These are phyloP conservation scores for Coemansia furcata DNA, from an alignment of 192 early-diverging fungal genomes.

Conservation along the genomic window DNA sequence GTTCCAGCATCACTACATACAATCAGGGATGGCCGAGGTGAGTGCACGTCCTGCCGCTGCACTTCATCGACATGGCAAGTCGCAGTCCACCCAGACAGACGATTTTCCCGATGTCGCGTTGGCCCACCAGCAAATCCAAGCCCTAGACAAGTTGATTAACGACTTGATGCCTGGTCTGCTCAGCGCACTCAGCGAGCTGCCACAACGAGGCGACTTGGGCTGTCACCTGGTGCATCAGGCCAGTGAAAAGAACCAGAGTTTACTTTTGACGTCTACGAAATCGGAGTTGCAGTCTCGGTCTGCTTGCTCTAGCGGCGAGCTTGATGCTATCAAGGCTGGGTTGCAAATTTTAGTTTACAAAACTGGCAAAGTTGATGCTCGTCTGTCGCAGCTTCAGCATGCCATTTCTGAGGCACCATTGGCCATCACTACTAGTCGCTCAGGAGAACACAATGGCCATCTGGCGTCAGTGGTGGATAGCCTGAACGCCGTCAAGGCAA, in stretches of 20 bases:
- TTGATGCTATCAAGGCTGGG: background rate
- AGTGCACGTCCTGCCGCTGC: background rate
- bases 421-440: background rate
- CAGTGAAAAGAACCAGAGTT: background rate
- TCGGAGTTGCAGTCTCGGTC: background rate
- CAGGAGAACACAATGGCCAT: background rate
- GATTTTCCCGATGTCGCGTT: background rate
- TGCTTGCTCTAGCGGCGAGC: background rate
- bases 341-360: background rate
- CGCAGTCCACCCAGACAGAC: background rate
- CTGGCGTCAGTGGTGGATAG: conserved; percentile 10
- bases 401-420: background rate
- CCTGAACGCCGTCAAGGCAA: conserved; percentile 9
- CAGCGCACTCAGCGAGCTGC: conserved; percentile 12
- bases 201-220: conserved; percentile 5
- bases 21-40: background rate
- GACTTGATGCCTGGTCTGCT: conserved; percentile 24
- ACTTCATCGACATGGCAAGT: background rate
- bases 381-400: background rate
- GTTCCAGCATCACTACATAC: conserved; percentile 13
- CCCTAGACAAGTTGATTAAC: conserved; percentile 17
- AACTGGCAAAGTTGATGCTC: background rate
- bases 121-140: background rate
- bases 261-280: too few species aligned
- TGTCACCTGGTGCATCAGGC: background rate